A percentile compares a stretch with the other conserved stretches of the same genome.
These are phyloP conservation scores for Akanthomyces lecanii DNA, from an alignment of 2,329 filamentous ascomycete species.

Conservation along the genomic window DNA sequence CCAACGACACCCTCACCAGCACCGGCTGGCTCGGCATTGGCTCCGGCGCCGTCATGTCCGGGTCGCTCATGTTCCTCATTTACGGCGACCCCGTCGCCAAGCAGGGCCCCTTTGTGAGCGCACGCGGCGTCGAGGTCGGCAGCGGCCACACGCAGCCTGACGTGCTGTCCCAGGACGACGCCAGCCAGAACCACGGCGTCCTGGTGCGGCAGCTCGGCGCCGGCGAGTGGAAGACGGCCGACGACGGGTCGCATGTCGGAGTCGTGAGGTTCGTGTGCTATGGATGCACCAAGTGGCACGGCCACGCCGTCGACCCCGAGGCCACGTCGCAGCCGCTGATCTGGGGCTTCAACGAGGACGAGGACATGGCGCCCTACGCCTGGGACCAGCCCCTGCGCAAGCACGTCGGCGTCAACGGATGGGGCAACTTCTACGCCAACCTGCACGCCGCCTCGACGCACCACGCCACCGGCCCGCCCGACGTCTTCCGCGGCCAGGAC, in stretches of 20 bases:
- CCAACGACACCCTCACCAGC: constrained; percentile 5
- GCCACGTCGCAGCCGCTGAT: constrained; percentile 15
- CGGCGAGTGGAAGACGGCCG: not conserved
- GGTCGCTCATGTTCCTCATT: constrained; percentile 17
- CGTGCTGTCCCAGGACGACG: not conserved
- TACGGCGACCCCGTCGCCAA: constrained; percentile 14
- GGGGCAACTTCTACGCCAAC: constrained; percentile 17
- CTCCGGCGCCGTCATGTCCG: constrained; percentile 14
- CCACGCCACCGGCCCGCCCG: not conserved
- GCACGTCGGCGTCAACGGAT: constrained; percentile 15
- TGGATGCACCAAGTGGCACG: constrained; percentile 11
- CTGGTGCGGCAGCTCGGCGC: constrained; percentile 12
- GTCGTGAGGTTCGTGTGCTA: constrained; percentile 8
- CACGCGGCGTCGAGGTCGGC: constrained; percentile 9
- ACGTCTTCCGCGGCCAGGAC: not conserved
- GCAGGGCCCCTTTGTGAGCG: constrained; percentile 14
- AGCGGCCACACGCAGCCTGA: constrained; percentile 2
- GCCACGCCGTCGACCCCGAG: constrained; percentile 5
- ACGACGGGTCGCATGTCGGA: not conserved
- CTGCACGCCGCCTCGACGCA: constrained; percentile 10
- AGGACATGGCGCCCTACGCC: constrained; percentile 15
- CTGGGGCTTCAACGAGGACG: constrained; percentile 13
- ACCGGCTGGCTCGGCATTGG: constrained; percentile 17
- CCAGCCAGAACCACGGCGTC: constrained; percentile 2
- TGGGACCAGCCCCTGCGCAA: constrained; percentile 12